Conservation (phyloP, 1,284 basidiomycete genomes). For the Ceratobasidium sp. region DNA sequence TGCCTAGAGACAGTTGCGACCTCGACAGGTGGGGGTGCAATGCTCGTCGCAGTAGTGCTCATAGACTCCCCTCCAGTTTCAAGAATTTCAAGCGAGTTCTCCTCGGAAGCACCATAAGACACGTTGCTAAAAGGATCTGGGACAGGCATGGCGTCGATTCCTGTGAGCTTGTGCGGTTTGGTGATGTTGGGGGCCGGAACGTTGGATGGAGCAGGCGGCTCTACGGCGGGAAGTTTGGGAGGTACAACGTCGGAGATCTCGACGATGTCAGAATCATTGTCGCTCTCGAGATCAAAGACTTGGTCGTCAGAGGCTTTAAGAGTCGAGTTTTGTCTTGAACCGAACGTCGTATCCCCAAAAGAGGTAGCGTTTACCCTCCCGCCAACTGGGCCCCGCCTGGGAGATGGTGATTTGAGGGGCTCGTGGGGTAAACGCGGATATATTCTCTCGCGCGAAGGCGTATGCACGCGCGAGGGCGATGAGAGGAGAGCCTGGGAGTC, state of each 20-base stretch:
- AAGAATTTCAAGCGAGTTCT: not conserved
- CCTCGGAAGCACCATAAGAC: not conserved
- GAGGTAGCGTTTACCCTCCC: not conserved
- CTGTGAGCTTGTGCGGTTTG: constrained; percentile 5
- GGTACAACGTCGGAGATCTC: constrained; percentile 1
- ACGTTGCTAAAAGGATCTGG: not conserved
- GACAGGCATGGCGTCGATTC: constrained; percentile 34
- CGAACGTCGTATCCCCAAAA: not conserved
- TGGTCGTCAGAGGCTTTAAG: not conserved
- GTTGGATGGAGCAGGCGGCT: not conserved
- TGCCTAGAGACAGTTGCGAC: constrained; percentile 33
- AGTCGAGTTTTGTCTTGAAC: not conserved
- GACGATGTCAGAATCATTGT: constrained; percentile 26
- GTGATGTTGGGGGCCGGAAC: constrained; percentile 1
- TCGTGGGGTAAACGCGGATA: constrained; percentile 29
- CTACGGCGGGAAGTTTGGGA: not conserved
- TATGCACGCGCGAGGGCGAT: constrained; percentile 10
- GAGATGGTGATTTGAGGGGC: constrained; percentile 23
- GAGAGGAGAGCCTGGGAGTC: constrained; percentile 21
- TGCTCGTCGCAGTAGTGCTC: constrained; percentile 6
- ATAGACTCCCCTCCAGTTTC: not conserved
- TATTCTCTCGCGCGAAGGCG: constrained; percentile 34
- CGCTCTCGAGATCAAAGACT: constrained; percentile 35
- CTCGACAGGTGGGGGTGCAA: not conserved
- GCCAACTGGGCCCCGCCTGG: constrained; percentile 1